These are phyloP conservation scores for Lachnellula hyalina DNA, from an alignment of 2,329 filamentous ascomycete genomes.

Conservation along the genomic window DNA sequence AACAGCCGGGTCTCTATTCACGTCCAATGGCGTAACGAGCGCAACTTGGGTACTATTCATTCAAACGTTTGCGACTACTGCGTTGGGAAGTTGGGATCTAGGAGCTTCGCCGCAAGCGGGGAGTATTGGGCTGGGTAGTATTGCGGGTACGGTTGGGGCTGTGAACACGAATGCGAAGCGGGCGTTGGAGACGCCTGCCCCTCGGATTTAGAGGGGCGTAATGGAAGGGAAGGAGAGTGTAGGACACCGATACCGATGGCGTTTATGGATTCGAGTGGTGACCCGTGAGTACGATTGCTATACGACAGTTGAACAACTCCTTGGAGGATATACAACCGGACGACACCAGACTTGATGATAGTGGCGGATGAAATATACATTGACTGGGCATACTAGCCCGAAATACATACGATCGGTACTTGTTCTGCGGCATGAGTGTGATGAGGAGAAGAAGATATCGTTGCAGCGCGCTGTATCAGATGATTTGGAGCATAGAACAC, in stretches of 20 bases:
- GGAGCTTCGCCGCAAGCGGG: slow-evolving; percentile 23
- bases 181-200: slow-evolving; percentile 5
- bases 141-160: slow-evolving; percentile 10
- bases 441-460: background rate
- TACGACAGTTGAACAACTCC: no score
- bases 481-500: background rate
- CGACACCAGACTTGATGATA: background rate
- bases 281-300: no score
- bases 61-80: slow-evolving; percentile 28
- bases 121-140: slow-evolving; percentile 24
- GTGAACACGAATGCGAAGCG: slow-evolving; percentile 9
- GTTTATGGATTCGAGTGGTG: no score
- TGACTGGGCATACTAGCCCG: background rate
- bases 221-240: no score
- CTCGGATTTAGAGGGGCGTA: background rate
- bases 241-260: no score
- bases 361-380: background rate
- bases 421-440: background rate
- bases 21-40: slow-evolving; percentile 15
- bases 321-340: no score
- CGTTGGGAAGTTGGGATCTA: slow-evolving; percentile 27
- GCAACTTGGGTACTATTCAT: slow-evolving; percentile 19
- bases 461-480: background rate
- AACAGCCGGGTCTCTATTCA: slow-evolving; percentile 14
- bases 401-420: background rate